Evolutionary conservation across 2,329 filamentous ascomycete species (phyloP).

Genomic region (Penicillium italicum): DNA sequence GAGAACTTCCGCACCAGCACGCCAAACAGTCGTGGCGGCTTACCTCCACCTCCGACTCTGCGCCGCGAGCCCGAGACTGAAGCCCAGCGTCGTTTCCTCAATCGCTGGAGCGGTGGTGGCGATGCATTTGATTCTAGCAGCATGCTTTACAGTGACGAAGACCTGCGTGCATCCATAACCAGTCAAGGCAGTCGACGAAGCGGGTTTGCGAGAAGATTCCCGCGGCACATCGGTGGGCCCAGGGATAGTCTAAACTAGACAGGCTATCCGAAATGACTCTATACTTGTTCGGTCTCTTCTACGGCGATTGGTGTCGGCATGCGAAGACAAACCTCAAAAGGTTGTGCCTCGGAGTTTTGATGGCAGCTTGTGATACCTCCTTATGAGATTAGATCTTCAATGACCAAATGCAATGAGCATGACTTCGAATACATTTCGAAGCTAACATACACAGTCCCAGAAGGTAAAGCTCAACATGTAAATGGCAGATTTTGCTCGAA

Average conservation of each 20-base stretch:
- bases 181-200: conserved; percentile 31
- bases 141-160: conserved; percentile 32
- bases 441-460: not conserved
- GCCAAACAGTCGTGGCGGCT: conserved; percentile 29
- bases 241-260: conserved; percentile 52
- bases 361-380: not conserved
- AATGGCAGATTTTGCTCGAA: too few species aligned
- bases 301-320: not conserved
- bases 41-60: conserved; percentile 29
- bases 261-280: not conserved
- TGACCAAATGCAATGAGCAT: not conserved
- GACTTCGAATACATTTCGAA: not conserved
- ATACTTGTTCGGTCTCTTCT: not conserved
- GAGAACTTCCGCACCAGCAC: conserved; percentile 35
- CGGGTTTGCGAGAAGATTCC: conserved; percentile 37
- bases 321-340: not conserved
- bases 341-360: not conserved
- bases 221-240: conserved; percentile 39
- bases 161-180: conserved; percentile 31
- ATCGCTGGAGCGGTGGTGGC: conserved; percentile 38
- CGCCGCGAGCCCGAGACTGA: conserved; percentile 34
- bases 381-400: not conserved
- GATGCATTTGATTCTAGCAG: conserved; percentile 34
- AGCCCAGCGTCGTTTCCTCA: conserved; percentile 39
- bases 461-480: too few species aligned